Base-by-base conservation (phyloP, 805 yeast genomes). In the Candida taoyuanica region DNA sequence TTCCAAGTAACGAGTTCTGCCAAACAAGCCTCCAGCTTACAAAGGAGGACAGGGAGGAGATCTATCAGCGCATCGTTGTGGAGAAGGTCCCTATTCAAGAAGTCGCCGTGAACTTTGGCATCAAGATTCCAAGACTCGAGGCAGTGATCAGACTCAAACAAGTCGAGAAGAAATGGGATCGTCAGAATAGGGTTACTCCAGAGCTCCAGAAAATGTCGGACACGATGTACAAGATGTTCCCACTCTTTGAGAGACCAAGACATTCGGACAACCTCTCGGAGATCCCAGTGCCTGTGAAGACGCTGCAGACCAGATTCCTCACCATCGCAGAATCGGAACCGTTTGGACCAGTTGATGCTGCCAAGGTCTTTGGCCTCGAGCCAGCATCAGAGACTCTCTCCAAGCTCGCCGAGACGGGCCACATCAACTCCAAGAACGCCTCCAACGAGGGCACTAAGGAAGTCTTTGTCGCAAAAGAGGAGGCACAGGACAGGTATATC, bases 281-380 rank as follows among this genome's bases (percentile, higher is more conserved):
- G 68, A 85, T 89, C 68, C 96, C 96, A 24, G 78, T 85, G 36
- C 95, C 96, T 23, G 74, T 78, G 48, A 85, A 82, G 63, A 84
- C 95, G 3, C 68, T 81, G 46, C 78, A 78, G 47, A 86, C 94
- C 47, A 71, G 91, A 48, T 89, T 89, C 68, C 64, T 86, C 57
- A 83, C 95, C 11, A 81, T 91, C 59, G 91, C 96, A 8, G 98
- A 91, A 64, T 80, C 88, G 19, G 95, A 88, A 65, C 95, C 96
- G 8, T 89, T 91, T 59, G 96, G 96, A 6, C 95, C 97, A 5
- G 73, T 88, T 5, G 98, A 93, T 57, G 97, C 98, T 12, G 96
- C 98, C 34, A 68, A 78, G 40, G 74, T 83, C 28, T 76, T 86
- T 47, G 88, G 74, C 30, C 70, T 91, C 47, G 89, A 85, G 59